Evolutionary conservation across 371 early-diverging fungal species (phyloP).

Genomic region (Entomophthora muscae): DNA sequence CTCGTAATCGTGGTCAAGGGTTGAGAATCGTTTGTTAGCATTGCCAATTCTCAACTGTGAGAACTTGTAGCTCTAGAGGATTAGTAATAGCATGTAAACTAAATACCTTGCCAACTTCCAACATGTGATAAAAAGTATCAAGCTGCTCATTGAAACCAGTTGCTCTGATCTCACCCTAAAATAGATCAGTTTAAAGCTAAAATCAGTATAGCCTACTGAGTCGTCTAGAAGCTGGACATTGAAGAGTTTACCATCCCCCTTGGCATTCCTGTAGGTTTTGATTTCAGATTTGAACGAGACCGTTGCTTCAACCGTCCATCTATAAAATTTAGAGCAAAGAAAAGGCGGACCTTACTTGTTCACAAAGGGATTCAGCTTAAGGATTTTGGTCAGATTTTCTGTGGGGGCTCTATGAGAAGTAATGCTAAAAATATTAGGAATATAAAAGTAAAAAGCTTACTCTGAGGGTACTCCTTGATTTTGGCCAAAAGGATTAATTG

Average conservation of each 20-base stretch:
- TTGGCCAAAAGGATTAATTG: neutral
- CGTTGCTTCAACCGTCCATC: slow-evolving; percentile 85
- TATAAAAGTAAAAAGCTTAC: neutral
- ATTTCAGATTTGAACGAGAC: slow-evolving; percentile 71
- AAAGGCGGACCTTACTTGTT: neutral
- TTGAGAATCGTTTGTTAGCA: slow-evolving; percentile 74
- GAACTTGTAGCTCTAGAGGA: slow-evolving; percentile 62
- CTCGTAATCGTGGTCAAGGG: slow-evolving; percentile 81
- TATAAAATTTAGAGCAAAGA: slow-evolving; percentile 20
- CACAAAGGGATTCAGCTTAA: neutral
- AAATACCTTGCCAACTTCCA: slow-evolving; percentile 53
- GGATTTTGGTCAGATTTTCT: neutral
- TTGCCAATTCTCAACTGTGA: slow-evolving; percentile 63
- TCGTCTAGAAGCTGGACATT: slow-evolving; percentile 75
- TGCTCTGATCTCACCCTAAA: slow-evolving; percentile 77
- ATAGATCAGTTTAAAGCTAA: neutral
- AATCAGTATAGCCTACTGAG: slow-evolving; percentile 22
- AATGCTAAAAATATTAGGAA: neutral
- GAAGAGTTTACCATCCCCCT: slow-evolving; percentile 77
- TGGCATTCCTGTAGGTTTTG: slow-evolving; percentile 55
- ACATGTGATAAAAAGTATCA: slow-evolving; percentile 41
- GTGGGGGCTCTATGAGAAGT: neutral
- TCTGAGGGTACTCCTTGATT: neutral
- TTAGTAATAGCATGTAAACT: no score
- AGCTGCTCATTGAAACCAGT: slow-evolving; percentile 78